Evolutionary conservation across 208 protist genomes (phyloP), one percentile per base, ranked within the genome.

Genomic region (Naegleria gruberi): DNA sequence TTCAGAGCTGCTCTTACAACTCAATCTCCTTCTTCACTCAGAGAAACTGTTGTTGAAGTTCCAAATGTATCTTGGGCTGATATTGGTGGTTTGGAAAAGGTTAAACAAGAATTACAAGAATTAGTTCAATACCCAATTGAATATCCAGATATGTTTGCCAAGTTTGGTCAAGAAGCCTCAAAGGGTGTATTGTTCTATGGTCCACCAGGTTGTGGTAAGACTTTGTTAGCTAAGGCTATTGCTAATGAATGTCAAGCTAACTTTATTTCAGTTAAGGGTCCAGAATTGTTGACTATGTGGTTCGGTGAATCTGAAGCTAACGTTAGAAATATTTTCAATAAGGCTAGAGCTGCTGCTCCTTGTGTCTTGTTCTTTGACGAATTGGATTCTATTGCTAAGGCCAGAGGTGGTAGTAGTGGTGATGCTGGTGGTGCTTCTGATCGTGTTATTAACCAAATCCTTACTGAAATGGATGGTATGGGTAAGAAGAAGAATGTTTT

Each of bases 301-400:
- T 99, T 99, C 90, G 99, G 99, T 92, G 99, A 99, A 94, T 99
- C 98, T 51, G 99, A 99, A 95, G 96, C 98, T n/a, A 99, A 99
- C 92, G 99, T 99, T 34, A 96, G 99, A 91, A 98, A 99, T 88
- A 94, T 99, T 74, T 99, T 99, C 94, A 99, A 99, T 96, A 99
- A 99, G 95, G 99, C 99, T 30, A 95, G 99, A 84, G 89, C 93
- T 55, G 98, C 99, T 8, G 97, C 99, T 23, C 99, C 99, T 47
- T 99, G 99, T 94, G 98, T 99, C 40, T 96, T 99, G 51, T 99
- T 99, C 97, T 99, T 99, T 94, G 99, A 99, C 94, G 99, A 99
- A 93, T 94, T 99, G 47, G 99, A 99, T 94, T 99, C 98, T 3
- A 99, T 99, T 85, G 98, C 99, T 41, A 97, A 98, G 92, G 92